phyloP scores from a whole-genome alignment of 2,329 filamentous ascomycete genomes.

The Diaporthe sp. region DNA sequence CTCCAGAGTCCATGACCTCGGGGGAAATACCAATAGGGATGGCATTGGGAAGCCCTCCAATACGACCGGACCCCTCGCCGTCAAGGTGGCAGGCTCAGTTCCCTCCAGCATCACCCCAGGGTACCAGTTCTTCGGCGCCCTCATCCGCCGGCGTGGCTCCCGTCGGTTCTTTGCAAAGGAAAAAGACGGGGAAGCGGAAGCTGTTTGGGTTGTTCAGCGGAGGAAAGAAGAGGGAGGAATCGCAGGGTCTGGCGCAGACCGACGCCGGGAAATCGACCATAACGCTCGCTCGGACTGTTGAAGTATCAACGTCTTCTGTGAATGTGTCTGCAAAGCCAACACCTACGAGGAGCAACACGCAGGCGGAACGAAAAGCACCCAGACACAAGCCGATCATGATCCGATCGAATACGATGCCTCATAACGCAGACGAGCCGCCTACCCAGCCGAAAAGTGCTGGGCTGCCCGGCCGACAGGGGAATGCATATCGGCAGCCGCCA shows the following conservation, averaged over 20 bases:
- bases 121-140: conserved; percentile 29
- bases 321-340: conserved; percentile 33
- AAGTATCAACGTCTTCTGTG: conserved; percentile 24
- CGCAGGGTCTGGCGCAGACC: conserved; percentile 32
- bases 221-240: conserved; percentile 51
- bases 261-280: conserved; percentile 39
- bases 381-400: conserved; percentile 57
- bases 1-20: conserved; percentile 55
- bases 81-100: conserved; percentile 41
- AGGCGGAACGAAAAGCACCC: conserved; percentile 42
- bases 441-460: conserved; percentile 26
- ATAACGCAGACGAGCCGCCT: conserved; percentile 24
- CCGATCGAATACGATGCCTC: conserved; percentile 55
- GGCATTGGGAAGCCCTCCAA: conserved; percentile 77
- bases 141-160: conserved; percentile 18
- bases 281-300: conserved; percentile 22
- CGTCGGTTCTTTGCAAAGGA: conserved; percentile 46
- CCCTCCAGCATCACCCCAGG: conserved; percentile 35
- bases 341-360: conserved; percentile 50
- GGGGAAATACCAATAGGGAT: conserved; percentile 72
- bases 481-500: conserved; percentile 6
- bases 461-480: conserved; percentile 31
- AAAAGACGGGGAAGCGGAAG: conserved; percentile 67
- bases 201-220: conserved; percentile 64
- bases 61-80: conserved; percentile 46